Percentiles rank a stretch among this genome's conserved stretches.
Conservation (phyloP, 768 basidiomycete species). For the Naganishia vaughanmartiniae region DNA sequence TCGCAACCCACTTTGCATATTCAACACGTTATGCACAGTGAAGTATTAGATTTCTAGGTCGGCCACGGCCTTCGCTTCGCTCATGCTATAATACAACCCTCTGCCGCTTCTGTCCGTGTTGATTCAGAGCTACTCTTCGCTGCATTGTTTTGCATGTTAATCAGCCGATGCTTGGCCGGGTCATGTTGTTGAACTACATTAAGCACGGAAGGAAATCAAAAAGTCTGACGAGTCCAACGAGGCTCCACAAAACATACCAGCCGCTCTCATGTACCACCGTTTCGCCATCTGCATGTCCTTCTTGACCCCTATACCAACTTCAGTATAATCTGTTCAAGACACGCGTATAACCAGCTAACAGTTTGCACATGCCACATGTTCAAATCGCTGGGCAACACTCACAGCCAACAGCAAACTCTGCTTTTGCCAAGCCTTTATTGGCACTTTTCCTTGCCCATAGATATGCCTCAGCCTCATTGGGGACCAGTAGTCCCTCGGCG, state of each 20-base stretch:
- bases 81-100: conserved; percentile 79
- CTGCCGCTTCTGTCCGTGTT: conserved; percentile 87
- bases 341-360: background rate
- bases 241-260: conserved; percentile 62
- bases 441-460: conserved; percentile 94
- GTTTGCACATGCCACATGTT: too few relatives aligned
- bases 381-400: too few relatives aligned
- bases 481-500: conserved; percentile 84
- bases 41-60: too few relatives aligned
- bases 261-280: conserved; percentile 98
- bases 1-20: too few relatives aligned
- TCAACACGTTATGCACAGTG: too few relatives aligned
- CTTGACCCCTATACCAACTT: conserved; percentile 95
- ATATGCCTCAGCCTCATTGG: conserved; percentile 98
- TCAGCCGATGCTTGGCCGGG: conserved; percentile 26
- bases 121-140: conserved; percentile 69
- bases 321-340: conserved; percentile 72
- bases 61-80: too few relatives aligned
- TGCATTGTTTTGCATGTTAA: conserved; percentile 59
- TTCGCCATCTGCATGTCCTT: conserved; percentile 94
- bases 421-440: conserved; percentile 92
- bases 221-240: background rate
- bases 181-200: conserved; percentile 12
- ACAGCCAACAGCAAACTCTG: conserved; percentile 92
- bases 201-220: background rate